phyloP scores from a whole-genome alignment of 371 early-diverging fungal species.

The Mortierella sp. region DNA sequence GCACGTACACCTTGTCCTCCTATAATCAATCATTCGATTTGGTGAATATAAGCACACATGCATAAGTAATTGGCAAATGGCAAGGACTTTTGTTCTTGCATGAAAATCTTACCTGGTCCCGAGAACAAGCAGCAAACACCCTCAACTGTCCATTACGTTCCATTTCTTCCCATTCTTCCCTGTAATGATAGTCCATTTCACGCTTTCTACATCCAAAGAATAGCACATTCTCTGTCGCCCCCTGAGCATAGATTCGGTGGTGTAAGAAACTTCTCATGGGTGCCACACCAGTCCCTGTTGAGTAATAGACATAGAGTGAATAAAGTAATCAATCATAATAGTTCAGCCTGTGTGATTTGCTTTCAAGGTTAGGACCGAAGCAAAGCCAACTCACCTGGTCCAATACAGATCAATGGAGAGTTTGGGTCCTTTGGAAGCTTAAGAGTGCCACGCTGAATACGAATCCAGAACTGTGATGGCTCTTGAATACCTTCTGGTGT shows the following conservation, averaged over 20 bases:
- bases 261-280: conserved; percentile 92
- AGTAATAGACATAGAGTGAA: background rate
- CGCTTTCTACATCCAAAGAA: conserved; percentile 88
- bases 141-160: conserved; percentile 63
- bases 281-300: conserved; percentile 87
- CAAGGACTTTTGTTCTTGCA: background rate
- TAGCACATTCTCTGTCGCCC: conserved; percentile 69
- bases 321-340: background rate
- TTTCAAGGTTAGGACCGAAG: background rate
- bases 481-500: background rate
- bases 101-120: conserved; percentile 68
- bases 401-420: conserved; percentile 79
- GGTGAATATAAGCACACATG: background rate
- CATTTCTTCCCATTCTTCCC: conserved; percentile 71
- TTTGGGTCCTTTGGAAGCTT: conserved; percentile 64
- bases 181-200: conserved; percentile 81
- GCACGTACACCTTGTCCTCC: conserved; percentile 78
- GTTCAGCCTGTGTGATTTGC: background rate
- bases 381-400: conserved; percentile 68
- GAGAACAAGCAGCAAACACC: conserved; percentile 83
- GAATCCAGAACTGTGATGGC: conserved; percentile 65
- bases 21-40: conserved; percentile 20
- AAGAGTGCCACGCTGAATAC: conserved; percentile 83
- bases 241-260: conserved; percentile 63
- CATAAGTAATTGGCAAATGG: background rate